Conservation (phyloP, 306 rosid species). For the Malus domestica region ASM211411v1 NC_041793.1:1314001-1314500, state of each 20-base stretch:
- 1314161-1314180: too few species aligned
- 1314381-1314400: constrained; percentile 52
- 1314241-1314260: too few species aligned
- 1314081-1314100: too few species aligned
- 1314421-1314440: constrained; percentile 39
- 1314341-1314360: constrained; percentile 54
- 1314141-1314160: too few species aligned
- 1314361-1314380: constrained; percentile 71
- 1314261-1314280: neutral
- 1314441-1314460: constrained; percentile 39
- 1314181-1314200: too few species aligned
- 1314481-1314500: constrained; percentile 70
- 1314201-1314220: neutral
- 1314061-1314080: too few species aligned
- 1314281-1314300: constrained; percentile 38
- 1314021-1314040: too few species aligned
- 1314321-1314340: constrained; percentile 43
- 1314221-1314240: neutral
- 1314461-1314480: constrained; percentile 20
- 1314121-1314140: too few species aligned
- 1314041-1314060: too few species aligned
- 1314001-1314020: too few species aligned
- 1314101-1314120: too few species aligned
- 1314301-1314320: constrained; percentile 15
- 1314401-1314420: constrained; percentile 45